Evolutionary conservation across 331 rosid genomes (phyloP).

Genomic region (Quercus tomentella): DNA sequence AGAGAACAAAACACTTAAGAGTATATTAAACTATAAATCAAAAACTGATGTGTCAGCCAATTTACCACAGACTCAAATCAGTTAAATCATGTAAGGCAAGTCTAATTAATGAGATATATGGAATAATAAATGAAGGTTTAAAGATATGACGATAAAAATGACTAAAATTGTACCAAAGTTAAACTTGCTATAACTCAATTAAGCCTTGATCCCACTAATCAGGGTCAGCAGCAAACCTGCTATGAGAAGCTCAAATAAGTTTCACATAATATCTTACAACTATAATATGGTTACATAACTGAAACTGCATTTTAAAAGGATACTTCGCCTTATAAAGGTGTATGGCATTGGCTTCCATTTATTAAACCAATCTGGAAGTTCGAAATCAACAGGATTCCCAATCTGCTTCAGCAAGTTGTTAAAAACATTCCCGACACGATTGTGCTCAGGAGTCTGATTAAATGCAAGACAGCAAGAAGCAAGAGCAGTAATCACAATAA

Average conservation of each 20-base stretch:
- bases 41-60: slow-evolving; percentile 1
- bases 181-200: not conserved
- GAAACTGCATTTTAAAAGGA: slow-evolving; percentile 40
- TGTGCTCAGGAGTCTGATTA: slow-evolving; percentile 55
- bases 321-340: slow-evolving; percentile 85
- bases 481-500: slow-evolving; percentile 10
- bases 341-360: slow-evolving; percentile 58
- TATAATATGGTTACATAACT: not conserved
- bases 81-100: not conserved
- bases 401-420: slow-evolving; percentile 64
- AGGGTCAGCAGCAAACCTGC: not conserved
- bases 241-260: not conserved
- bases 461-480: slow-evolving; percentile 1
- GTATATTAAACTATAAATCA: slow-evolving; percentile 1
- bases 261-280: not conserved
- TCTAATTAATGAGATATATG: not conserved
- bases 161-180: not conserved
- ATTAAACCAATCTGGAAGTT: slow-evolving; percentile 69
- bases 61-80: not conserved
- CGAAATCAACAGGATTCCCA: slow-evolving; percentile 73
- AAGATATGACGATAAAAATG: not conserved
- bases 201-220: not conserved
- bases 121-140: not conserved
- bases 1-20: slow-evolving; percentile 1
- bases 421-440: slow-evolving; percentile 47